phyloP scores from a whole-genome alignment of 1,284 basidiomycete genomes.

The Exobasidium rhododendri region DNA sequence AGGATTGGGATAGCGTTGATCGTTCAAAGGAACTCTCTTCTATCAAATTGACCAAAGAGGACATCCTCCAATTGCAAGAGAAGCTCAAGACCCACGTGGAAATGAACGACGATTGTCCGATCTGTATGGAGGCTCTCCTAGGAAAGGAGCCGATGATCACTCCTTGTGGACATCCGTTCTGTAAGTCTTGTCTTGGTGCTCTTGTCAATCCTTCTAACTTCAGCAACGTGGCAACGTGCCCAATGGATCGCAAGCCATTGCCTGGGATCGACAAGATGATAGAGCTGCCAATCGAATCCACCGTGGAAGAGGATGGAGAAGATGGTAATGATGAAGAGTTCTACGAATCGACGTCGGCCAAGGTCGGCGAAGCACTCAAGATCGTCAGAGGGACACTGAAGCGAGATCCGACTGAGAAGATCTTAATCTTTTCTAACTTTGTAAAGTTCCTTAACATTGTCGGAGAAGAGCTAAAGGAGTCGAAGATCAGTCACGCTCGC shows the following conservation, averaged over 20 bases:
- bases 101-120: constrained; percentile 74
- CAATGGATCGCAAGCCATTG: constrained; percentile 75
- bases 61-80: constrained; percentile 61
- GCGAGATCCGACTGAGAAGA: constrained; percentile 25
- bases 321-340: constrained; percentile 56
- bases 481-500: constrained; percentile 69
- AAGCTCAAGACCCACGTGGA: constrained; percentile 69
- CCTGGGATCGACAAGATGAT: constrained; percentile 60
- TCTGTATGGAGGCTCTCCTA: constrained; percentile 66
- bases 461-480: constrained; percentile 65
- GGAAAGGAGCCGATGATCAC: constrained; percentile 66
- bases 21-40: neutral
- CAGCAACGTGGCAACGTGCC: constrained; percentile 61
- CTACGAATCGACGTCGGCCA: constrained; percentile 58
- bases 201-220: constrained; percentile 63
- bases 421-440: constrained; percentile 17
- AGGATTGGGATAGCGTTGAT: constrained; percentile 58
- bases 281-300: constrained; percentile 63
- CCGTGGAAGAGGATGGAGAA: constrained; percentile 30
- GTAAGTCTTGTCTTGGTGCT: constrained; percentile 61
- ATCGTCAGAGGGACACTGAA: constrained; percentile 60
- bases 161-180: constrained; percentile 72
- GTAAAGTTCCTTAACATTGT: constrained; percentile 60
- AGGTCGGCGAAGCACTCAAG: constrained; percentile 73
- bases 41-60: constrained; percentile 7